These are phyloP conservation scores for Eimeria falciformis DNA, from an alignment of 169 alveolate genomes.

Conservation along the genomic window DNA sequence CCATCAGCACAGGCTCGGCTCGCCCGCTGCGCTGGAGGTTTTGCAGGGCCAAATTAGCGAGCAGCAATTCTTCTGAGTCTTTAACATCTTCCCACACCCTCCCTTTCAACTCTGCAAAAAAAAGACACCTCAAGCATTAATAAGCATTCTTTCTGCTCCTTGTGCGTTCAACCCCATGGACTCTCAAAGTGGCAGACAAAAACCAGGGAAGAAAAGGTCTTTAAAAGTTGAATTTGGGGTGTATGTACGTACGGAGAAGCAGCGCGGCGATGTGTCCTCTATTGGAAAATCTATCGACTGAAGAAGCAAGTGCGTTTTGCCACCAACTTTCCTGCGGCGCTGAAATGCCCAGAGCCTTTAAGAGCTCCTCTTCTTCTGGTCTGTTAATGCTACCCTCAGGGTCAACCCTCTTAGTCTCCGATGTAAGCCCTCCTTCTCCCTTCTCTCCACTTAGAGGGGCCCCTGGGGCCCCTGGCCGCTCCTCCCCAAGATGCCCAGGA, in stretches of 20 bases:
- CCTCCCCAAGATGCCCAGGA: too few relatives aligned
- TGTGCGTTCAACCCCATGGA: too few relatives aligned
- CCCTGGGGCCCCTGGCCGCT: too few relatives aligned
- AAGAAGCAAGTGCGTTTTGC: conserved; percentile 4
- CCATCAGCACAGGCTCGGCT: conserved; percentile 29
- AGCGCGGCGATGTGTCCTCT: conserved; percentile 1
- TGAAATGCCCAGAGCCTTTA: background rate
- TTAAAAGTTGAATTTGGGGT: too few relatives aligned
- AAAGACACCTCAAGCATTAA: too few relatives aligned
- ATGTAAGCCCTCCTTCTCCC: background rate
- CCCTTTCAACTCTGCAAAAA: conserved; percentile 17
- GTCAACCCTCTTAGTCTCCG: background rate
- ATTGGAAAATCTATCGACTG: background rate
- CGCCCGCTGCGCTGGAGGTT: conserved; percentile 21
- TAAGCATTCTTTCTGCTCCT: too few relatives aligned
- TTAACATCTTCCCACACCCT: conserved; percentile 54
- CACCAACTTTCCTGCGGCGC: conserved; percentile 6
- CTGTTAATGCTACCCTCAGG: background rate
- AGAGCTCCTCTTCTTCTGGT: background rate
- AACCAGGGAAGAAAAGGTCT: too few relatives aligned
- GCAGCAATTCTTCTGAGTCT: conserved; percentile 7
- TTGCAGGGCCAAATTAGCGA: conserved; percentile 7
- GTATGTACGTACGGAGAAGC: conserved; percentile 18
- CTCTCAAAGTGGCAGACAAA: too few relatives aligned
- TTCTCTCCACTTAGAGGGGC: too few relatives aligned